Conservation (phyloP, 2,329 filamentous ascomycete species). For the Clarireedia paspali region DNA sequence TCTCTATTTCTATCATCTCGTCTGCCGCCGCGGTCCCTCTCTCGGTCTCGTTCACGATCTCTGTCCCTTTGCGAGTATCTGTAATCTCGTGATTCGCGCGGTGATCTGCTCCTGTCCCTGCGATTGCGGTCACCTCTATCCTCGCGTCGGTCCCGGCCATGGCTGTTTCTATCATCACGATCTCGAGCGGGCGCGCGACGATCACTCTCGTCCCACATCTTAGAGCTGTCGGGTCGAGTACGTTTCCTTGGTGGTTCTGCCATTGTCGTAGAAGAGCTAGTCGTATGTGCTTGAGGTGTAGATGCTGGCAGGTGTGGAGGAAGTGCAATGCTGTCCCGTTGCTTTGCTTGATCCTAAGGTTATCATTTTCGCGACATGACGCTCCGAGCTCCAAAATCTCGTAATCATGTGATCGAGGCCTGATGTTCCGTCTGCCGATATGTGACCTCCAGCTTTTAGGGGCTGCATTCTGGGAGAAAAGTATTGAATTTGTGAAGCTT, state of each 20-base stretch:
- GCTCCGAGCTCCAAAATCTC: too few species aligned
- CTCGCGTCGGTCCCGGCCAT: slow-evolving; percentile 29
- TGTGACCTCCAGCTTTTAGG: too few species aligned
- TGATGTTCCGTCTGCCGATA: too few species aligned
- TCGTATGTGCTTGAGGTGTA: neutral
- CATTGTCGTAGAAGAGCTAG: slow-evolving; percentile 26
- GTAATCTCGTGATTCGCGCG: slow-evolving; percentile 17
- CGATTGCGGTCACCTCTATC: slow-evolving; percentile 30
- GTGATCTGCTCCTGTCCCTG: slow-evolving; percentile 29
- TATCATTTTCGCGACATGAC: too few species aligned
- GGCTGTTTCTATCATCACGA: slow-evolving; percentile 32
- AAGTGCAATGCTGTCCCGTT: too few species aligned
- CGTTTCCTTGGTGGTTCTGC: slow-evolving; percentile 45
- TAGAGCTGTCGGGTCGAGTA: slow-evolving; percentile 46
- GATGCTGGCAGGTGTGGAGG: too few species aligned
- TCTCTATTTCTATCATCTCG: slow-evolving; percentile 20
- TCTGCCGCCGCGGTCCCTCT: slow-evolving; percentile 14
- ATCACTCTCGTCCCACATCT: slow-evolving; percentile 51
- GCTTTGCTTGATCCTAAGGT: too few species aligned
- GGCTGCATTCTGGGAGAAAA: too few species aligned
- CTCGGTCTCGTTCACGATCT: slow-evolving; percentile 30
- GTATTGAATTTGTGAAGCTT: too few species aligned
- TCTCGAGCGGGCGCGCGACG: slow-evolving; percentile 27
- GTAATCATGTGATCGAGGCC: too few species aligned
- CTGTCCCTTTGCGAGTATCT: slow-evolving; percentile 28